Percentiles rank a stretch among this genome's conserved stretches.
Evolutionary conservation across 768 basidiomycete genomes (phyloP).

Genomic region (Brasilioporus rufonigricans): DNA sequence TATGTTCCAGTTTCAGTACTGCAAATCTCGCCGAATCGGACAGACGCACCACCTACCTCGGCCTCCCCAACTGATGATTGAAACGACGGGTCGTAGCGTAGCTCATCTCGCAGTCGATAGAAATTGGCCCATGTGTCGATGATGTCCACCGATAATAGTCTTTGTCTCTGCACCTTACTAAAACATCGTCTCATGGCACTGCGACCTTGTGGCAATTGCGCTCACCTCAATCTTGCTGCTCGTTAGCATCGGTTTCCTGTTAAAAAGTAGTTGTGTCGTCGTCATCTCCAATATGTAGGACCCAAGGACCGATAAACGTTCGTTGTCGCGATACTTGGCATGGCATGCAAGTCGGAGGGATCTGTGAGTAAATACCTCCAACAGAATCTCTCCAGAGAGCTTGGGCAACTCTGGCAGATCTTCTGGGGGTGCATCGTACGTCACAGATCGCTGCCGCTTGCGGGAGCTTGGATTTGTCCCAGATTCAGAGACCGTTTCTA

Average conservation of each 20-base stretch:
- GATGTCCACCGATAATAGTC: constrained; percentile 31
- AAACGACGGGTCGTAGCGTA: constrained; percentile 32
- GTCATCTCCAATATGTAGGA: constrained; percentile 44
- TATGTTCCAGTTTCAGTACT: constrained; percentile 28
- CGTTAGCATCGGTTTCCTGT: constrained; percentile 48
- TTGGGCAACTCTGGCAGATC: constrained; percentile 47
- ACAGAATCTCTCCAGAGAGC: constrained; percentile 51
- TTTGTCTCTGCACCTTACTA: constrained; percentile 25
- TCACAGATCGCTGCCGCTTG: constrained; percentile 39
- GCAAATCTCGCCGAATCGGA: constrained; percentile 9
- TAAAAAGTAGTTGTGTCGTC: constrained; percentile 47
- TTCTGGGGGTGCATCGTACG: constrained; percentile 26
- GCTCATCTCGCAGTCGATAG: constrained; percentile 36
- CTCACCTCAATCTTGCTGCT: constrained; percentile 52
- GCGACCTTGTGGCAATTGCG: constrained; percentile 13
- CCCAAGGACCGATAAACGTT: constrained; percentile 54
- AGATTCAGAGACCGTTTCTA: constrained; percentile 27
- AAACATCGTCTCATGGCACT: constrained; percentile 23
- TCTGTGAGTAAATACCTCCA: constrained; percentile 70
- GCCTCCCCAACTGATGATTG: constrained; percentile 26
- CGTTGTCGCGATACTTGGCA: constrained; percentile 52
- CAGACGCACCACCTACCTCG: constrained; percentile 37
- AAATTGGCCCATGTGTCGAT: constrained; percentile 38
- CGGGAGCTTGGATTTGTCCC: constrained; percentile 26
- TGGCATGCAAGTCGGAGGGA: constrained; percentile 50